Evolutionary conservation across 1,139 yeast genomes (phyloP), one percentile per base, ranked within the genome.

Genomic region (Candida buenavistaensis): DNA sequence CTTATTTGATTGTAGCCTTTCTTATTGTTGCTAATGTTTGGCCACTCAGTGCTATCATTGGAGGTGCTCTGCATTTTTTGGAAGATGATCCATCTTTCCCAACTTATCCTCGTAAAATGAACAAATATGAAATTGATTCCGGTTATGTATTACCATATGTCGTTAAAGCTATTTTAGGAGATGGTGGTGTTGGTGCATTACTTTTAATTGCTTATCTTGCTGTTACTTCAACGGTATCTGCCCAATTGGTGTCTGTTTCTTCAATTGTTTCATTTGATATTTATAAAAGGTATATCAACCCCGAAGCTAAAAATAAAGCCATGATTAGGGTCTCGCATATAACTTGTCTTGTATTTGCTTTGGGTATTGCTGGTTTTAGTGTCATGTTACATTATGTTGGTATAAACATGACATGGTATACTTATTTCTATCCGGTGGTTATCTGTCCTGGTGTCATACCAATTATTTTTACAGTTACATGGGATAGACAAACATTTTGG

Each of bases 381-480:
- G 48, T 58, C 5, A 58, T 59, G 62, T 45, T 59, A 23, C 64
- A 59, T 39, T 58, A 58, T 35, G 62, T 57, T 17, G 62, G 61
- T 5, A 54, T 54, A 6, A 54, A 50, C 42, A 47, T 55, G 57
- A 58, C 68, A 2, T 64, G 69, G 69, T 39, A 57, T 33, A 60
- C 64, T 2, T 62, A 63, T 37, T 63, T 64, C 42, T 43, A 47
- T 26, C 59, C 69, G 4, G 55, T 64, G 54, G 39, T 62, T 13
- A 62, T 61, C 23, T 59, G 67, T 43, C 65, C 66, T n/a, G 66
- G 61, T 28, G 62, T 64, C 16, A 49, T 62, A 23, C 68, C 68
- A 7, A 46, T 61, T 36, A 47, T 59, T 11, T 50, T 58, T n/a
- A 50, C 63, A 8, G 52, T 65, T 21, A 55, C 61, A 7, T 62